Conservation (phyloP, 1,284 basidiomycete genomes). For the Lignosus rhinocerotis region DNA sequence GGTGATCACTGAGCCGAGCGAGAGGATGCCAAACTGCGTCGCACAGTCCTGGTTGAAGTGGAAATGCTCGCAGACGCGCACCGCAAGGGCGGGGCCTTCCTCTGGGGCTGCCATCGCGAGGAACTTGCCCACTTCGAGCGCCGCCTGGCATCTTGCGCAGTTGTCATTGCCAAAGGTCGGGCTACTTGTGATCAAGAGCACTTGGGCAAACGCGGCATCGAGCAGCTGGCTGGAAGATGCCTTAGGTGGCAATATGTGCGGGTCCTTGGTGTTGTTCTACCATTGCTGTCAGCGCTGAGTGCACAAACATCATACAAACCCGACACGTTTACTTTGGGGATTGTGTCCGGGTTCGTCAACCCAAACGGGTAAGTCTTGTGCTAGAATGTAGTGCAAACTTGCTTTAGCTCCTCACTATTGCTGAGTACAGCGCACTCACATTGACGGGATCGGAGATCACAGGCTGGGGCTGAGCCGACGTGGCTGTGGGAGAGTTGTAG, state of each 20-base stretch:
- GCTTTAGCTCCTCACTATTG: background rate
- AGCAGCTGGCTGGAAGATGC: conserved; percentile 47
- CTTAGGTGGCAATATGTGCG: conserved; percentile 61
- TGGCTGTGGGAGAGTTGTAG: conserved; percentile 72
- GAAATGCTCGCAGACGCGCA: conserved; percentile 63
- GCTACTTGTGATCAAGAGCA: conserved; percentile 52
- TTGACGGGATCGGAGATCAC: conserved; percentile 67
- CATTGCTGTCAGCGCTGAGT: background rate
- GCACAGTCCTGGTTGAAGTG: conserved; percentile 55
- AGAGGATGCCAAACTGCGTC: conserved; percentile 45
- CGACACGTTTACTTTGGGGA: conserved; percentile 43
- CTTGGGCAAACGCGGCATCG: conserved; percentile 52
- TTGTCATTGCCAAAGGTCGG: conserved; percentile 49
- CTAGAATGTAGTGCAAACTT: conserved; percentile 32
- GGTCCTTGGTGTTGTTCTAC: conserved; percentile 59
- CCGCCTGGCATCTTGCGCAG: conserved; percentile 65
- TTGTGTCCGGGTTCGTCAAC: conserved; percentile 59
- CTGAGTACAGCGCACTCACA: conserved; percentile 36
- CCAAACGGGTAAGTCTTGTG: conserved; percentile 54
- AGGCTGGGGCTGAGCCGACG: conserved; percentile 67
- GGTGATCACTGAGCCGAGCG: conserved; percentile 61
- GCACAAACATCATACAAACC: background rate
- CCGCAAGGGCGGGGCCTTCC: conserved; percentile 57
- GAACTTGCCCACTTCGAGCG: conserved; percentile 66
- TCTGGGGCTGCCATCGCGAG: conserved; percentile 66